phyloP scores from a whole-genome alignment of 2,329 filamentous ascomycete genomes.

The Claviceps sorghi region DNA sequence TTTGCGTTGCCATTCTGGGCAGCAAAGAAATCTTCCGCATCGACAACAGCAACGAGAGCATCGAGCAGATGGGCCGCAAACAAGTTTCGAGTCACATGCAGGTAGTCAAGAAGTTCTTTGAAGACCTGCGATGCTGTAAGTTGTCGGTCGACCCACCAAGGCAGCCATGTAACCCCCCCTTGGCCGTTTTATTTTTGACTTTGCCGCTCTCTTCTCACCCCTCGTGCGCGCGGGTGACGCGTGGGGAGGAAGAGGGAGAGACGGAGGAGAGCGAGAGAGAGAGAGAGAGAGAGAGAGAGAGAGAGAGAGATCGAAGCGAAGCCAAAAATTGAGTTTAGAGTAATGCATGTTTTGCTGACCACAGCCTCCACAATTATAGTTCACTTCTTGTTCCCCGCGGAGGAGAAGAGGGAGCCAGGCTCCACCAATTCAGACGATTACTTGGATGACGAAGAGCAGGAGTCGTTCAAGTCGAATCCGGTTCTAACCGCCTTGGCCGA shows the following conservation, averaged over 20 bases:
- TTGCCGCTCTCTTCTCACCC: too few relatives aligned
- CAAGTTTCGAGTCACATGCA: slow-evolving; percentile 60
- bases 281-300: neutral
- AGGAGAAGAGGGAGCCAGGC: slow-evolving; percentile 39
- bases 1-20: slow-evolving; percentile 23
- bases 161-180: neutral
- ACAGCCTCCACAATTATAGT: slow-evolving; percentile 20
- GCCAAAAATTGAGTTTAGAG: neutral
- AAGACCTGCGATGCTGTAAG: slow-evolving; percentile 48
- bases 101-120: slow-evolving; percentile 53
- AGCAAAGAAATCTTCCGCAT: slow-evolving; percentile 29
- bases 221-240: too few relatives aligned
- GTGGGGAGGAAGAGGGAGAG: neutral
- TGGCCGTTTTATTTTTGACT: neutral
- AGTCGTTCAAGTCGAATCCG: slow-evolving; percentile 49
- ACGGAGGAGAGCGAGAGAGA: too few relatives aligned
- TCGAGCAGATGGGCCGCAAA: slow-evolving; percentile 39
- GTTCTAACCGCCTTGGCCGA: slow-evolving; percentile 48
- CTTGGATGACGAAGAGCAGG: slow-evolving; percentile 27
- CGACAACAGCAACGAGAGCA: slow-evolving; percentile 28
- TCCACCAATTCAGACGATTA: slow-evolving; percentile 47
- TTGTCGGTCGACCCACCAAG: slow-evolving; percentile 6
- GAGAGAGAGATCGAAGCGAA: neutral
- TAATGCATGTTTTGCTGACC: slow-evolving; percentile 1
- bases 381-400: slow-evolving; percentile 45